Percentiles rank a stretch among this genome's conserved stretches.
phyloP scores from a whole-genome alignment of 352 stramenopile species.

The Globisporangium takayamanum region DNA sequence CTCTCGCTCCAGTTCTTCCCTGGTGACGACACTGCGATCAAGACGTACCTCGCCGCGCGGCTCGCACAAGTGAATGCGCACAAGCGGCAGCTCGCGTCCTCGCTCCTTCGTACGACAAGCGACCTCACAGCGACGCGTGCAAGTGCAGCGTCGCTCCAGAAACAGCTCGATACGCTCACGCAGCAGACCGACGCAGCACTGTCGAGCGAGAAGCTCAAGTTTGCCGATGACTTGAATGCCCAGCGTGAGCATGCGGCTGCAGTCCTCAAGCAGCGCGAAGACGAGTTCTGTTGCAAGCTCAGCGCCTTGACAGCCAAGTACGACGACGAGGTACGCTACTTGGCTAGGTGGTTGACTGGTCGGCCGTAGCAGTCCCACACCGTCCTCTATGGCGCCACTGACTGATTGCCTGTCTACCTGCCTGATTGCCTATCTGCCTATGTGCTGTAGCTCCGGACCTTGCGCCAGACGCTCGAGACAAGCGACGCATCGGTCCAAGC shows the following conservation, averaged over 20 bases:
- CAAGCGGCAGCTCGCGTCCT: constrained; percentile 28
- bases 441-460: constrained; percentile 27
- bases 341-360: not conserved
- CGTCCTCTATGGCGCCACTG: not conserved
- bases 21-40: constrained; percentile 86
- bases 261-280: constrained; percentile 51
- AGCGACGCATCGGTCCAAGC: constrained; percentile 48
- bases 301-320: constrained; percentile 45
- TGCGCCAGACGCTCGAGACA: constrained; percentile 38
- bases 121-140: constrained; percentile 33
- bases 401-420: not conserved
- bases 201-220: constrained; percentile 61
- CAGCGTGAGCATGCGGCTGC: constrained; percentile 43
- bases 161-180: constrained; percentile 40
- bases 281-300: constrained; percentile 62
- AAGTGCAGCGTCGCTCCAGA: constrained; percentile 40
- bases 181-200: constrained; percentile 55
- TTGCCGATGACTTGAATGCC: constrained; percentile 52
- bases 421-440: not conserved
- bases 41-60: constrained; percentile 86
- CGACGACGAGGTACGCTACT: constrained; percentile 50
- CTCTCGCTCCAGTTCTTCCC: constrained; percentile 84
- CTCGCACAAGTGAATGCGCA: constrained; percentile 76
- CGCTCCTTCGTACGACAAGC: constrained; percentile 37
- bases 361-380: too few relatives aligned